Evolutionary conservation across 495 filamentous ascomycete species (phyloP).

Genomic region (Xylaria intraflava): DNA sequence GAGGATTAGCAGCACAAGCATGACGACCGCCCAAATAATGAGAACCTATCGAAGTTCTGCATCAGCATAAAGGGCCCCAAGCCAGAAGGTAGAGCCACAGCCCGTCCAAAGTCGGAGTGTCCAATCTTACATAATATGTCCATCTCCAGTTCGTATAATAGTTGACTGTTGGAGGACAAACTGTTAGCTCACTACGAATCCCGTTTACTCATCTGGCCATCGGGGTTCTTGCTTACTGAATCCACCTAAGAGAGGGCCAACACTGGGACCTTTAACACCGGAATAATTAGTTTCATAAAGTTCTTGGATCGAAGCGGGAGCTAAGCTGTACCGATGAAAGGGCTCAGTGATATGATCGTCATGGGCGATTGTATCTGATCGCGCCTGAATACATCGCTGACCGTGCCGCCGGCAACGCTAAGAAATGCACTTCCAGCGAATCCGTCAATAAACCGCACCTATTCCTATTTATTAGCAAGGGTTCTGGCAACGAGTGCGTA

Average conservation of each 20-base stretch:
- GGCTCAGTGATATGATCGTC: constrained; percentile 65
- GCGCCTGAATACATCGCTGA: constrained; percentile 79
- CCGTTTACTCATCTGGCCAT: neutral
- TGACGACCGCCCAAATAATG: constrained; percentile 67
- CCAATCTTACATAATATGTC: constrained; percentile 66
- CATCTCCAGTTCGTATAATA: constrained; percentile 75
- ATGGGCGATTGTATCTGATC: constrained; percentile 61
- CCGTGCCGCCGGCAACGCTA: constrained; percentile 82
- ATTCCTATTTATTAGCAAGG: neutral
- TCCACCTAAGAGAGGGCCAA: constrained; percentile 53
- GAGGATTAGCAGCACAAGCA: constrained; percentile 56
- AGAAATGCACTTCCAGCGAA: constrained; percentile 83
- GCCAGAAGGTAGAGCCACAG: neutral
- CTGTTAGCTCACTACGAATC: constrained; percentile 44
- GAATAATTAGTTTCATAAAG: constrained; percentile 23
- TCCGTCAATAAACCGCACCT: constrained; percentile 75
- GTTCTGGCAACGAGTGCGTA: neutral
- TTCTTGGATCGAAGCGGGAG: constrained; percentile 19
- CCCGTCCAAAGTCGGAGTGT: neutral
- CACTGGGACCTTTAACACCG: constrained; percentile 18
- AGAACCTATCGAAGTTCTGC: constrained; percentile 32
- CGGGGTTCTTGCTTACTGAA: constrained; percentile 34
- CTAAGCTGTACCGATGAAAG: constrained; percentile 61
- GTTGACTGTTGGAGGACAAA: constrained; percentile 43
- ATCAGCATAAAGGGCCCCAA: neutral